These are phyloP conservation scores for Diaporthe sp. DNA, from an alignment of 2,329 filamentous ascomycete species.

Conservation along the genomic window DNA sequence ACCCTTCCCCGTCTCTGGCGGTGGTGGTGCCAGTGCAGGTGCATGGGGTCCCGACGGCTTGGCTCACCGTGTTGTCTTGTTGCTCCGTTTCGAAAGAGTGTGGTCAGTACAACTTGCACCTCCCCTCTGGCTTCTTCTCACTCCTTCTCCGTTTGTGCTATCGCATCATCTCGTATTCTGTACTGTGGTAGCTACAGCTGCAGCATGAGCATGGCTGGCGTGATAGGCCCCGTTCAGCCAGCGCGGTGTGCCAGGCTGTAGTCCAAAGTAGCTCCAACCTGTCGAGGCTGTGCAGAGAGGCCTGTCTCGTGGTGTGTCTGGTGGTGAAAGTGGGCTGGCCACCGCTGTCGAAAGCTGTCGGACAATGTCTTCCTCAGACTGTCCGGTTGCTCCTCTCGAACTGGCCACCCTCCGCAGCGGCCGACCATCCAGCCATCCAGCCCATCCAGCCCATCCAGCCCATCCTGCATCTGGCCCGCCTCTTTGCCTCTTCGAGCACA, in stretches of 20 bases:
- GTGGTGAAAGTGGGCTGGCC: no score
- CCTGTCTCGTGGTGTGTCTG: background rate
- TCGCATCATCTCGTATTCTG: slow-evolving; percentile 9
- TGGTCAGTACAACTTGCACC: background rate
- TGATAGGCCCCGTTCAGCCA: background rate
- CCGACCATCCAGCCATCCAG: no score
- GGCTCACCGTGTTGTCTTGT: background rate
- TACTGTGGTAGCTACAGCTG: no score
- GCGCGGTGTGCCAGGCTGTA: background rate
- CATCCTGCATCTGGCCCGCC: background rate
- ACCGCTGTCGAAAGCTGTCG: no score
- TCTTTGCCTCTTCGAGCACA: slow-evolving; percentile 6
- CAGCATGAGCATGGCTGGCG: background rate
- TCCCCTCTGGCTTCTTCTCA: background rate
- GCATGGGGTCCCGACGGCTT: slow-evolving; percentile 16
- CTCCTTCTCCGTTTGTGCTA: background rate
- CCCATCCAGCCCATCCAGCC: no score
- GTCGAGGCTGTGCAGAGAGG: slow-evolving; percentile 19
- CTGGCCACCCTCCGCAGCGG: background rate
- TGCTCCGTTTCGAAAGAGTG: background rate
- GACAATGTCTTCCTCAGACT: background rate
- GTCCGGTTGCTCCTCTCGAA: background rate
- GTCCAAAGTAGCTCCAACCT: slow-evolving; percentile 16
- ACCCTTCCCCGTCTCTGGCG: background rate
- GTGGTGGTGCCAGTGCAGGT: background rate